Evolutionary conservation across 257 asterid genomes (phyloP), one percentile per base, ranked within the genome.

Genomic region (Hygrophila difformis): DNA sequence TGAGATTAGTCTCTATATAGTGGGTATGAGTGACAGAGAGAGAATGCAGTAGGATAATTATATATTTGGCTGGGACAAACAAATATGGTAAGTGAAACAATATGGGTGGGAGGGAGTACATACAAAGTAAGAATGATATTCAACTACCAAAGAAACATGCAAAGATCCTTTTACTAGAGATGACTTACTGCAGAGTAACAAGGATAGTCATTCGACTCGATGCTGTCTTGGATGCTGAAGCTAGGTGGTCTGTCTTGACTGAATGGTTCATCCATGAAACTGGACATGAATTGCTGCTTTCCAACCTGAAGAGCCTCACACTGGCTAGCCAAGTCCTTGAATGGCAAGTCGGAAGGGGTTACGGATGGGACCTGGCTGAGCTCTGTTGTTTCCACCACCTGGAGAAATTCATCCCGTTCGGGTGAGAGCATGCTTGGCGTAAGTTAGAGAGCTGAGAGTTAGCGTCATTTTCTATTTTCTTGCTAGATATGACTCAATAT

Each of bases 221-320:
- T 19, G 58, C 46, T 61, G 19, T 59, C 73, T 39, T 57, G 79
- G 44, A 53, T 44, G 29, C 47, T 36, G 28, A 38, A 44, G 63
- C 59, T 63, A 9, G 53, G 20, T 51, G 66, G 29, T 52, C 48
- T 51, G 58, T 63, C 67, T 44, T 20, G 77, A 57, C 34, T 37
- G 20, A 45, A 42, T 14, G 72, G 66, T 17, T 59, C 52, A 57
- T 59, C 62, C 66, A 72, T 67, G 68, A 81, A 68, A 66, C 70
- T 72, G 57, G 86, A 80, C 73, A 81, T 66, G 34, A 70, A 61
- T 62, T 74, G 79, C 73, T 75, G 84, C 61, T 77, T 77, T 53
- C 79, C 88, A 14, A 61, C 57, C 67, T 81, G 87, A 72, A 81
- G 79, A 71, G 84, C 78, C 64, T 81, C 93, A 24, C 88, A 81